phyloP scores from a whole-genome alignment of 2,329 filamentous ascomycete species.

The Iodosphaeria phyllophila region DNA sequence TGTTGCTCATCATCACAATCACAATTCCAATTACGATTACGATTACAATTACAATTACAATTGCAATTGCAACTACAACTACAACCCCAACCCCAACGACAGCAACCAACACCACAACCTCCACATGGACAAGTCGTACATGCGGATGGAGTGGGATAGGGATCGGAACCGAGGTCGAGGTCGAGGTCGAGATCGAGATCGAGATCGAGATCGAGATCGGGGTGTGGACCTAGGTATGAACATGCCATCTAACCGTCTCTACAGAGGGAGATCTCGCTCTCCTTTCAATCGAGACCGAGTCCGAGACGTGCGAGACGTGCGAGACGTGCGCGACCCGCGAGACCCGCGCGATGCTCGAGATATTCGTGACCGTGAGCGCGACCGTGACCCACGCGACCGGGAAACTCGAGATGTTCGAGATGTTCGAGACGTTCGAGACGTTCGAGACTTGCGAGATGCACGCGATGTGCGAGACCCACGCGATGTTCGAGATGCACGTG shows the following conservation, averaged over 20 bases:
- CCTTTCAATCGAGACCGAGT: slow-evolving; percentile 28
- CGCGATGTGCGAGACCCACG: no score
- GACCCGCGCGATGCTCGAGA: slow-evolving; percentile 9
- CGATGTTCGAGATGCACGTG: no score
- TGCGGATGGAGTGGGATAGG: no score
- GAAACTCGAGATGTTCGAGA: no score
- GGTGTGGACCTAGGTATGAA: slow-evolving; percentile 11
- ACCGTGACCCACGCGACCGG: no score
- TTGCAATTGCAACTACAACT: slow-evolving; percentile 1
- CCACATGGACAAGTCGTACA: no score
- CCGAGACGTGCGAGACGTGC: no score
- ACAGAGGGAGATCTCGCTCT: slow-evolving; percentile 34
- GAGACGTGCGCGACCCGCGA: slow-evolving; percentile 2
- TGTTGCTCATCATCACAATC: background rate
- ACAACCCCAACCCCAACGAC: slow-evolving; percentile 3
- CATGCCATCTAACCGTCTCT: slow-evolving; percentile 2
- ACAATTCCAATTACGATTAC: slow-evolving; percentile 11
- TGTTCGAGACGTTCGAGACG: no score
- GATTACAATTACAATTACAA: no score
- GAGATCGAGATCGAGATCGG: slow-evolving; percentile 10
- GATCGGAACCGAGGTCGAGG: slow-evolving; percentile 20
- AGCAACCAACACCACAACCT: no score
- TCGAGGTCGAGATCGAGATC: slow-evolving; percentile 18
- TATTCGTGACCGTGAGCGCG: no score
- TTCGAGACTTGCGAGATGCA: no score